Evolutionary conservation across 2,329 filamentous ascomycete species (phyloP).

Genomic region (Dactylellina sp.): DNA sequence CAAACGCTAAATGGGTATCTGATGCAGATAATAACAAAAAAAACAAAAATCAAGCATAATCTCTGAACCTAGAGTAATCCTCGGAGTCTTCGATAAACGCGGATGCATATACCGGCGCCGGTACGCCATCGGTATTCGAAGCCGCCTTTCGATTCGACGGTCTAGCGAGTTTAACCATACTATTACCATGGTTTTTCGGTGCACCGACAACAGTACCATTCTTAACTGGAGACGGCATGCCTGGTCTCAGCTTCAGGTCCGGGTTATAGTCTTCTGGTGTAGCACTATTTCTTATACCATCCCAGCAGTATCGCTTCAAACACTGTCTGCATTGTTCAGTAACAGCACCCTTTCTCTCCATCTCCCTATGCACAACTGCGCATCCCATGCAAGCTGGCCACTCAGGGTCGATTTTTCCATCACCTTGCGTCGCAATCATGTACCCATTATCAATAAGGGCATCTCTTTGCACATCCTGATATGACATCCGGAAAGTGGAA

Average conservation of each 20-base stretch:
- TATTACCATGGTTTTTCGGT: background rate
- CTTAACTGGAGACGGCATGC: slow-evolving; percentile 1
- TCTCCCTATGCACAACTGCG: slow-evolving; percentile 81
- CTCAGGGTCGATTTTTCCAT: slow-evolving; percentile 76
- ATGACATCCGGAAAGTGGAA: slow-evolving; percentile 78
- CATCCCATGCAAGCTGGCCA: slow-evolving; percentile 91
- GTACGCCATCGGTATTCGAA: background rate
- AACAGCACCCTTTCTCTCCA: slow-evolving; percentile 74
- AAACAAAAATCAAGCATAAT: slow-evolving; percentile 35
- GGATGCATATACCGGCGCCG: slow-evolving; percentile 1
- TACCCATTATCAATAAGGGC: slow-evolving; percentile 88
- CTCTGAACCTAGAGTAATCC: slow-evolving; percentile 38
- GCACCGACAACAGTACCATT: background rate
- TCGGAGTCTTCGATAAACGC: slow-evolving; percentile 31
- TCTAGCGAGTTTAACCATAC: background rate
- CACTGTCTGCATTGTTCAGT: slow-evolving; percentile 80
- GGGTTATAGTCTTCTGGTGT: slow-evolving; percentile 31
- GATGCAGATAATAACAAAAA: slow-evolving; percentile 3
- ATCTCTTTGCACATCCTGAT: slow-evolving; percentile 76
- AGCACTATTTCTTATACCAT: slow-evolving; percentile 70
- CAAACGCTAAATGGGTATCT: slow-evolving; percentile 47
- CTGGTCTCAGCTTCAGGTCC: slow-evolving; percentile 30
- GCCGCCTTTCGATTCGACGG: background rate
- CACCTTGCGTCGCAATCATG: slow-evolving; percentile 83
- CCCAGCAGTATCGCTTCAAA: slow-evolving; percentile 92